Conservation (phyloP, 2,329 filamentous ascomycete genomes). For the Fusarium sp. region DNA sequence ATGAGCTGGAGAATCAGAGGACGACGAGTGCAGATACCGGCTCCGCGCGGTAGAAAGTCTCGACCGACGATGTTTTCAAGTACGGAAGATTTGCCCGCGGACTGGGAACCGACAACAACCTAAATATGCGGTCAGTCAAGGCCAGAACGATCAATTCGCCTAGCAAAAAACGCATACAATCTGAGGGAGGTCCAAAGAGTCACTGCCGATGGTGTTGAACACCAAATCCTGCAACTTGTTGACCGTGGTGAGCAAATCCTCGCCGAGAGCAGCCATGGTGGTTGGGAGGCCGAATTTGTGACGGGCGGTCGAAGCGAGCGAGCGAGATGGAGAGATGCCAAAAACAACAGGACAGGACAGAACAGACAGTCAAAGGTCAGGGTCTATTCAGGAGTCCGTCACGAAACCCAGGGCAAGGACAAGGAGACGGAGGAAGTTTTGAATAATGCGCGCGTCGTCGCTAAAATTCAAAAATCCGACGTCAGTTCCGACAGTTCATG, state of each 20-base stretch:
- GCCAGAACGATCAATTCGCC: slow-evolving; percentile 23
- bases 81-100: slow-evolving; percentile 97
- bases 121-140: slow-evolving; percentile 54
- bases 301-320: slow-evolving; percentile 14
- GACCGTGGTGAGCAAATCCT: slow-evolving; percentile 93
- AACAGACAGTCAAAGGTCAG: slow-evolving; percentile 22
- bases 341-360: slow-evolving; percentile 29
- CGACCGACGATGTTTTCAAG: slow-evolving; percentile 98
- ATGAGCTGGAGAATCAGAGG: slow-evolving; percentile 98
- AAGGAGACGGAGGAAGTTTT: slow-evolving; percentile 32
- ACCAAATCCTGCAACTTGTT: slow-evolving; percentile 99
- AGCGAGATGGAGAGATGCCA: slow-evolving; percentile 15
- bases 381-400: slow-evolving; percentile 38
- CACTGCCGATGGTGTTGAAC: slow-evolving; percentile 99
- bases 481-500: slow-evolving; percentile 47
- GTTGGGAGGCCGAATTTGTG: slow-evolving; percentile 37
- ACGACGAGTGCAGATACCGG: slow-evolving; percentile 93
- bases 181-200: slow-evolving; percentile 95
- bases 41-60: slow-evolving; percentile 95
- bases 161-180: slow-evolving; percentile 74
- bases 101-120: slow-evolving; percentile 99
- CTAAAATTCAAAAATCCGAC: slow-evolving; percentile 41
- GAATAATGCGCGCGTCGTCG: slow-evolving; percentile 45
- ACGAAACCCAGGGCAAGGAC: slow-evolving; percentile 24
- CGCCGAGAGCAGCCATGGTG: slow-evolving; percentile 90